phyloP scores from a whole-genome alignment of 352 stramenopile species.

The Phytopythium helicoides region DNA sequence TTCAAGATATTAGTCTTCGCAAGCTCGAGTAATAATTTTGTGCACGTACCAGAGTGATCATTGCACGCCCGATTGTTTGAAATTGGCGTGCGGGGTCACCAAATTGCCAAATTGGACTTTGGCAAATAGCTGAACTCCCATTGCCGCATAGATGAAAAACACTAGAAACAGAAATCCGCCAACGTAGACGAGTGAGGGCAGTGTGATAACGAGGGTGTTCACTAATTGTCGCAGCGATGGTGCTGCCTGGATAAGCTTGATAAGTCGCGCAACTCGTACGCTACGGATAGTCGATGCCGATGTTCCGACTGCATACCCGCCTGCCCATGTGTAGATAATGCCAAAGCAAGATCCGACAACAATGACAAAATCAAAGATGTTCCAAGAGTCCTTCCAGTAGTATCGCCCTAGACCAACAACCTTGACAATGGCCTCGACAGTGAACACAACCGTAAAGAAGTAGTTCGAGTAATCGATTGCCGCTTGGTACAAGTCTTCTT shows the following conservation, averaged over 20 bases:
- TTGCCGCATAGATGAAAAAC: slow-evolving; percentile 87
- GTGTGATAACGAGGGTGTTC: slow-evolving; percentile 74
- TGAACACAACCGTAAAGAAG: slow-evolving; percentile 82
- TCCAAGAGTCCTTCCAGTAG: slow-evolving; percentile 83
- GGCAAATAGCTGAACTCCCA: slow-evolving; percentile 85
- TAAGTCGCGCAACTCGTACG: slow-evolving; percentile 72
- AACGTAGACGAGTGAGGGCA: slow-evolving; percentile 81
- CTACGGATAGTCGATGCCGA: slow-evolving; percentile 70
- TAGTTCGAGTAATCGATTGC: slow-evolving; percentile 76
- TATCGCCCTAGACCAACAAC: slow-evolving; percentile 60
- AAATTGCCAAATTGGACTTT: slow-evolving; percentile 51
- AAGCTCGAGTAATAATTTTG: not conserved
- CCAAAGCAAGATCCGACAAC: slow-evolving; percentile 43
- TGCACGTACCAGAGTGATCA: slow-evolving; percentile 66
- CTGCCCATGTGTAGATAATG: slow-evolving; percentile 41
- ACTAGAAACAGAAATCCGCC: slow-evolving; percentile 75
- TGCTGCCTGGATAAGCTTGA: slow-evolving; percentile 69
- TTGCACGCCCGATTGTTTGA: slow-evolving; percentile 72
- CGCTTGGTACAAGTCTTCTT: slow-evolving; percentile 51
- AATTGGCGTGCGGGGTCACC: slow-evolving; percentile 79
- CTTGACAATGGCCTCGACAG: slow-evolving; percentile 77
- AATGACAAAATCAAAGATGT: slow-evolving; percentile 83
- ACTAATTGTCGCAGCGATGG: slow-evolving; percentile 74
- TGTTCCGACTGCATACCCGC: slow-evolving; percentile 22
- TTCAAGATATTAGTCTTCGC: too few relatives aligned